Percentiles rank a stretch among this genome's conserved stretches.
phyloP scores from a whole-genome alignment of 805 yeast genomes.

The Candida insectorum region DNA sequence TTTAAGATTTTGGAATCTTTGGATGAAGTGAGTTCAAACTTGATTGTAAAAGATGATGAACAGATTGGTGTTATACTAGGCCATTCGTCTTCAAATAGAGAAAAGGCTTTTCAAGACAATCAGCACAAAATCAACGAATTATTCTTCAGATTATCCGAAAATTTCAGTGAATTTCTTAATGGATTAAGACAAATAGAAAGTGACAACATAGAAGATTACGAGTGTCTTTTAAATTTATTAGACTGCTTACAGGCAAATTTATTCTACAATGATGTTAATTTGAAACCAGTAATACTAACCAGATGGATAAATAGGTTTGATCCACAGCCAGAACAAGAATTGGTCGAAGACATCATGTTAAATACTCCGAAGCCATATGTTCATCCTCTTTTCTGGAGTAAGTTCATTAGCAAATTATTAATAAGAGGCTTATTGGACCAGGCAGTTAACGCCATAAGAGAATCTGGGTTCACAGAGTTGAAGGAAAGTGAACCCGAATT shows the following conservation, averaged over 20 bases:
- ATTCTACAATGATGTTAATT: conserved; percentile 36
- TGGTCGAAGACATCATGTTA: conserved; percentile 46
- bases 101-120: background rate
- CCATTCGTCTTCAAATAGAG: conserved; percentile 12
- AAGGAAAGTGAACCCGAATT: conserved; percentile 26
- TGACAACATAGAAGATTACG: conserved; percentile 23
- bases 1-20: conserved; percentile 50
- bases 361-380: conserved; percentile 42
- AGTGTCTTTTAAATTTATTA: conserved; percentile 49
- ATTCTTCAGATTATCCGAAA: conserved; percentile 24
- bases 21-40: conserved; percentile 13
- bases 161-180: conserved; percentile 21
- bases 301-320: conserved; percentile 72
- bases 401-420: conserved; percentile 51
- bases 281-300: conserved; percentile 42
- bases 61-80: conserved; percentile 34
- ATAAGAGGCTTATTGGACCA: conserved; percentile 60
- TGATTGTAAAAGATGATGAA: conserved; percentile 15
- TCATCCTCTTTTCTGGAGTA: conserved; percentile 61
- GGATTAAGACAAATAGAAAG: conserved; percentile 22
- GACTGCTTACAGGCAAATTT: conserved; percentile 56
- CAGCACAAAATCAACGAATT: conserved; percentile 18
- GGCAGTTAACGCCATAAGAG: conserved; percentile 47
- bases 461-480: conserved; percentile 42
- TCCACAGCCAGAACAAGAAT: conserved; percentile 56